Base-by-base conservation (phyloP, 1,284 basidiomycete genomes). In the Boletellus sp. region DNA sequence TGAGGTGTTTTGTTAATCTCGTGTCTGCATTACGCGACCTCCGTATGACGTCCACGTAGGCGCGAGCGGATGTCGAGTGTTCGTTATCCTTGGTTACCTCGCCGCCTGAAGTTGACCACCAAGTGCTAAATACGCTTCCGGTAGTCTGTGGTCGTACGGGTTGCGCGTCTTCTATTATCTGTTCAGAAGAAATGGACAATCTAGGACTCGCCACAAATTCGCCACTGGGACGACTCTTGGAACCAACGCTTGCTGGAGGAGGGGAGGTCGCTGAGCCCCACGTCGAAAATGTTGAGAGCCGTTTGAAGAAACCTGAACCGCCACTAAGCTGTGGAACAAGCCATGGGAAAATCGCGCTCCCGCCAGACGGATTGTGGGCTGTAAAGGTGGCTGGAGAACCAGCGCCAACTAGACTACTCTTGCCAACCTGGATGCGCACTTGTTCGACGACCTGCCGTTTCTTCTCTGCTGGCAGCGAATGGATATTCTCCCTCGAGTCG, bases 1-100 rank as follows among this genome's bases (percentile, higher is more conserved):
- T 87, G 1, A 96, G 73, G 59, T 90, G 85, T 63, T 91, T 93
- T 54, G 82, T 78, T 21, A 93, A 75, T 58, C 81, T 83, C 44
- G 79, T 71, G 57, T 86, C 83, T 12, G 73, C 69, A 5, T 75
- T 61, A 60, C 78, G 85, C 42, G 73, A 74, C 19, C 66, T 74
- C 51, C 76, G 77, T 49, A 90, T 72, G 15, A 73, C 71, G 49
- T 83, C 79, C 35, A 83, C 80, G 63, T 86, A 89, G 70, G 74
- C 82, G 66, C 74, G 76, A 35, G 85, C 74, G 2, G 77, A 74
- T 62, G 75, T 76, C 46, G 59, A 69, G 47, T 69, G 71, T 58
- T 76, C 76, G 58, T 71, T 74, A 44, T 58, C 48, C 8, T 44
- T 53, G 3, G 66, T 60, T 45, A 71, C 76, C 35, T 80, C 79